These are phyloP conservation scores for Acanthamoeba castellanii DNA, from an alignment of 208 protist genomes.

Conservation along the genomic window DNA sequence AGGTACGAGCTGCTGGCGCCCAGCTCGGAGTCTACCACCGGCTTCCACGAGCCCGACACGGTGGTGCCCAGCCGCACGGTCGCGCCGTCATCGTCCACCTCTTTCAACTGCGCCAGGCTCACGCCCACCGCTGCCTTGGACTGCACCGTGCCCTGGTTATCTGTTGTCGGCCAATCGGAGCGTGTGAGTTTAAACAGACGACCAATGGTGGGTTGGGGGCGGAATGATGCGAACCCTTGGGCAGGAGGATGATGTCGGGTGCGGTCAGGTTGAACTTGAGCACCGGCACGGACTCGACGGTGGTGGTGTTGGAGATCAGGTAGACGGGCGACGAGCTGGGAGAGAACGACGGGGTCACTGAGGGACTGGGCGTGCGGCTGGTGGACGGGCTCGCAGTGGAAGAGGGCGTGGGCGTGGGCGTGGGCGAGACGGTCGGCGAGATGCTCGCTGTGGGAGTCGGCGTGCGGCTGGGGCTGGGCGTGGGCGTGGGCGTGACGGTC, in stretches of 20 bases:
- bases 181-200: not conserved
- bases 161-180: not conserved
- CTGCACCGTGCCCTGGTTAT: not conserved
- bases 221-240: not conserved
- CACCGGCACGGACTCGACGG: not conserved
- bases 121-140: not conserved
- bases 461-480: not conserved
- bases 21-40: not conserved
- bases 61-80: not conserved
- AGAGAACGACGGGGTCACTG: not conserved
- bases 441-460: not conserved
- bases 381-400: not conserved
- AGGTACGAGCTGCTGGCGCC: not conserved
- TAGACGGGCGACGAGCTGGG: conserved; percentile 6
- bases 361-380: not conserved
- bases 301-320: conserved; percentile 16
- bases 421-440: not conserved
- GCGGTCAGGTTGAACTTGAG: conserved; percentile 3
- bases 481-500: not conserved
- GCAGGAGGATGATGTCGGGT: not conserved
- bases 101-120: not conserved
- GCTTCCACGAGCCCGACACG: not conserved
- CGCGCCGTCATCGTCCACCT: not conserved
- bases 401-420: too few species aligned
- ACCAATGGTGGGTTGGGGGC: not conserved